Percentiles rank a stretch among this genome's conserved stretches.
Conservation (phyloP, 352 stramenopile species). For the Pythium guiyangense region DNA sequence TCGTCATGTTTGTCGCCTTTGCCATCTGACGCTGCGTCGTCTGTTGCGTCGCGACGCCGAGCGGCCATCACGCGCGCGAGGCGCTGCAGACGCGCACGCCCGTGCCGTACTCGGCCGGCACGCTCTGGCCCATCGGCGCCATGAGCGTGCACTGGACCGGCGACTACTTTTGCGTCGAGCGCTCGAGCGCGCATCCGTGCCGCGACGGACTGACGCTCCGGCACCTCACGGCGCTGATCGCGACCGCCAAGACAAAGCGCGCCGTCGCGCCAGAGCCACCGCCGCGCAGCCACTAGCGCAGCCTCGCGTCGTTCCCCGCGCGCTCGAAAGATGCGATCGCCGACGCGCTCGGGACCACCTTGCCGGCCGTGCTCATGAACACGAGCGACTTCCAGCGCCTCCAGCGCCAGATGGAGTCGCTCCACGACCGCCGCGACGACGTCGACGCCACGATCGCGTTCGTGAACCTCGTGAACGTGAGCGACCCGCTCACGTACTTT, state of each 20-base stretch:
- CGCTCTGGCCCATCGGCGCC: slow-evolving; percentile 8
- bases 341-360: background rate
- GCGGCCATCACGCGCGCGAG: too few relatives aligned
- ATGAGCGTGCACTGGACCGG: slow-evolving; percentile 15
- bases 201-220: background rate
- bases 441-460: too few relatives aligned
- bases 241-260: background rate
- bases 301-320: background rate
- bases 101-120: slow-evolving; percentile 11
- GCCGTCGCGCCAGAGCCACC: background rate
- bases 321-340: background rate
- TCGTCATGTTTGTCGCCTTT: background rate
- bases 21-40: background rate
- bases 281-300: background rate
- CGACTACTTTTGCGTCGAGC: slow-evolving; percentile 11
- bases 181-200: background rate
- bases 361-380: too few relatives aligned
- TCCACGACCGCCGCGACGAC: too few relatives aligned
- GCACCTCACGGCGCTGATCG: background rate
- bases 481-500: too few relatives aligned
- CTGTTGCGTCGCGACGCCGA: too few relatives aligned
- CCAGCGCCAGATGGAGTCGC: too few relatives aligned
- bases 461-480: too few relatives aligned
- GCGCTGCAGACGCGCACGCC: too few relatives aligned
- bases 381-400: too few relatives aligned